These are phyloP conservation scores for Candida michaelii DNA, from an alignment of 805 yeast species.

Conservation along the genomic window DNA sequence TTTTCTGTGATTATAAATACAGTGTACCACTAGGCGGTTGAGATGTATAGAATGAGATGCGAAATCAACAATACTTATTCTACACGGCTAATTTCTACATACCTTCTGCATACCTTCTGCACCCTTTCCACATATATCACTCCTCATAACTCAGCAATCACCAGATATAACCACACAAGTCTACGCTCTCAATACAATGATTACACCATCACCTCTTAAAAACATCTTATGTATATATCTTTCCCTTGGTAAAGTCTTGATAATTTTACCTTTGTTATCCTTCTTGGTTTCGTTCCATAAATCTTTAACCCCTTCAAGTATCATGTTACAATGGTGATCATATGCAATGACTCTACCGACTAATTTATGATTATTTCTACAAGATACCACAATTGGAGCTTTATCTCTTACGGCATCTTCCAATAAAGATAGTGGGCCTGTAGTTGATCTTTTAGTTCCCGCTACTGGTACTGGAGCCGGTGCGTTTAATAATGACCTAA, in stretches of 20 bases:
- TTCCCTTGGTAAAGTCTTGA: conserved; percentile 59
- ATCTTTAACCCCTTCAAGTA: conserved; percentile 89
- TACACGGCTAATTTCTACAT: too few relatives aligned
- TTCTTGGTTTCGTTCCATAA: conserved; percentile 68
- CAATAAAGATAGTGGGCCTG: conserved; percentile 87
- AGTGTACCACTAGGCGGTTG: too few relatives aligned
- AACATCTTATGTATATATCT: conserved; percentile 88
- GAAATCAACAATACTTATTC: not conserved
- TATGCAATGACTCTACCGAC: conserved; percentile 90
- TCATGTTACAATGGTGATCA: conserved; percentile 94
- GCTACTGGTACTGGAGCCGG: not conserved
- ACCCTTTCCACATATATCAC: too few relatives aligned
- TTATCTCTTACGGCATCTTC: conserved; percentile 76
- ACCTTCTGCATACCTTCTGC: too few relatives aligned
- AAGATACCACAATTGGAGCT: conserved; percentile 79
- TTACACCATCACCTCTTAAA: conserved; percentile 92
- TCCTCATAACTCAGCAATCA: not conserved
- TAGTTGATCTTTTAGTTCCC: too few relatives aligned
- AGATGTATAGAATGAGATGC: not conserved
- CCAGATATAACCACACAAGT: not conserved
- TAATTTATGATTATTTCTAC: conserved; percentile 90
- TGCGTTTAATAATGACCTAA: not conserved
- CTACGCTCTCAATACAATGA: conserved; percentile 63
- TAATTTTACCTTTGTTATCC: conserved; percentile 67
- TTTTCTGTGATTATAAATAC: too few relatives aligned